Evolutionary conservation across 2,329 filamentous ascomycete genomes (phyloP).

Genomic region (Colletotrichum sp.): DNA sequence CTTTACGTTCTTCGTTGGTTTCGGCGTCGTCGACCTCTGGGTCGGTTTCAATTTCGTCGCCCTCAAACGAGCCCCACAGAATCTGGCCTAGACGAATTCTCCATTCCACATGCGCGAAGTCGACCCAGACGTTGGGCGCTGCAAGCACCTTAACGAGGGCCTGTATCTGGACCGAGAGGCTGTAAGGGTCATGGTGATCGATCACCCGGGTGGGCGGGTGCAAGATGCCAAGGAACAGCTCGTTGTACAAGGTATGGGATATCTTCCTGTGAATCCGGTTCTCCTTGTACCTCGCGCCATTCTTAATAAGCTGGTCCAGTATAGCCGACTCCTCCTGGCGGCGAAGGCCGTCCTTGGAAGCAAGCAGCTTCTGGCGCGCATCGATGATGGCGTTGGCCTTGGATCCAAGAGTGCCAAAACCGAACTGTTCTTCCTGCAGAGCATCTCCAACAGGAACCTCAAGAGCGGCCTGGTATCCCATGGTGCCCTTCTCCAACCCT

Average conservation of each 20-base stretch:
- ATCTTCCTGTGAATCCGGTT: conserved; percentile 56
- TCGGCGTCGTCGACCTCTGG: conserved; percentile 55
- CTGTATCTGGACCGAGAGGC: conserved; percentile 73
- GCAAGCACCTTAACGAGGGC: conserved; percentile 70
- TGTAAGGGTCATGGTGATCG: conserved; percentile 63
- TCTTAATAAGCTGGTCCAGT: conserved; percentile 63
- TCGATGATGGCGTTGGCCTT: conserved; percentile 62
- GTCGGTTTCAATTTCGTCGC: conserved; percentile 58
- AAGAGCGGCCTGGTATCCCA: conserved; percentile 72
- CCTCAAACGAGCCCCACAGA: conserved; percentile 64
- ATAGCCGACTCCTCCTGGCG: conserved; percentile 62
- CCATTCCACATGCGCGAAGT: conserved; percentile 78
- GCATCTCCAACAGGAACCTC: conserved; percentile 70
- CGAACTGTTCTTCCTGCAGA: conserved; percentile 66
- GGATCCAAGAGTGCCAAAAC: conserved; percentile 60
- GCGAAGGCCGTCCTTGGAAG: conserved; percentile 57
- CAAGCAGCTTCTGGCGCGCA: conserved; percentile 62
- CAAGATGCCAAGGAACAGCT: conserved; percentile 65
- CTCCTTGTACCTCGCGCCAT: conserved; percentile 60
- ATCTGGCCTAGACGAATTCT: conserved; percentile 75
- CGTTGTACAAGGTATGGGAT: conserved; percentile 58
- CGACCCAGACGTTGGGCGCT: conserved; percentile 72
- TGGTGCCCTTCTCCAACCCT: conserved; percentile 72
- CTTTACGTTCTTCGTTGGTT: conserved; percentile 55
- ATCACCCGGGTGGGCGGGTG: conserved; percentile 61